These are phyloP conservation scores for Suillus decipiens DNA, from an alignment of 768 basidiomycete species.

Conservation along the genomic window DNA sequence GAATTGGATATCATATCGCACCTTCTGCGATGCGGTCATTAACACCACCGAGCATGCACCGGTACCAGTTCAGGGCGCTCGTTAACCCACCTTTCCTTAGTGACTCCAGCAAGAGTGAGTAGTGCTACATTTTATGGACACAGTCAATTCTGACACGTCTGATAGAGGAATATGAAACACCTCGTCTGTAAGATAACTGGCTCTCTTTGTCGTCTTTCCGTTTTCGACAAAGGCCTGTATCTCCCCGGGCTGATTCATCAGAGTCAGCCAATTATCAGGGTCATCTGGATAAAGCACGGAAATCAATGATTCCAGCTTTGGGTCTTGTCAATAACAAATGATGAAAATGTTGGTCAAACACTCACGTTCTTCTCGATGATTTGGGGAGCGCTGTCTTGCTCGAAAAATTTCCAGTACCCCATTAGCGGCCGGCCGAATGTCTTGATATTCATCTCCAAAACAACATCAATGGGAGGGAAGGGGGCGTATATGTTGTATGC, in stretches of 20 bases:
- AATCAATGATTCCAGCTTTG: slow-evolving; percentile 42
- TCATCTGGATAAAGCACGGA: slow-evolving; percentile 37
- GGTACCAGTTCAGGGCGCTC: slow-evolving; percentile 42
- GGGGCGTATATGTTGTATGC: slow-evolving; percentile 33
- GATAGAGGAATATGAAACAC: slow-evolving; percentile 13
- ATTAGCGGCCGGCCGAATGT: slow-evolving; percentile 38
- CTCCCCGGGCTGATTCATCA: slow-evolving; percentile 37
- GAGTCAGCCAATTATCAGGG: slow-evolving; percentile 35
- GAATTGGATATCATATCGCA: slow-evolving; percentile 18
- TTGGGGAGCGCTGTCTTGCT: slow-evolving; percentile 29
- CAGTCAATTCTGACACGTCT: slow-evolving; percentile 8
- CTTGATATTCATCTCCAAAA: slow-evolving; percentile 28
- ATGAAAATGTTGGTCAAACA: slow-evolving; percentile 4
- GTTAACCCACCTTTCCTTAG: slow-evolving; percentile 34
- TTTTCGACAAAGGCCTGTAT: slow-evolving; percentile 33
- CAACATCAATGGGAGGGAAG: slow-evolving; percentile 28
- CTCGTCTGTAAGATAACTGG: slow-evolving; percentile 36
- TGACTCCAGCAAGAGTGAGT: slow-evolving; percentile 27
- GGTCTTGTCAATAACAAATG: background rate
- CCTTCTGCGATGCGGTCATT: slow-evolving; percentile 31
- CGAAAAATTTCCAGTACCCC: slow-evolving; percentile 46
- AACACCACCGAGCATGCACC: slow-evolving; percentile 28
- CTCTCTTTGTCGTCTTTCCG: slow-evolving; percentile 20
- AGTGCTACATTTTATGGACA: slow-evolving; percentile 22
- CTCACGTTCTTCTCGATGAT: slow-evolving; percentile 38